A percentile compares a stretch with the other conserved stretches of the same genome.
These are phyloP conservation scores for Trichosanthes cucumerina DNA, from an alignment of 306 rosid species.

Conservation along the genomic window DNA sequence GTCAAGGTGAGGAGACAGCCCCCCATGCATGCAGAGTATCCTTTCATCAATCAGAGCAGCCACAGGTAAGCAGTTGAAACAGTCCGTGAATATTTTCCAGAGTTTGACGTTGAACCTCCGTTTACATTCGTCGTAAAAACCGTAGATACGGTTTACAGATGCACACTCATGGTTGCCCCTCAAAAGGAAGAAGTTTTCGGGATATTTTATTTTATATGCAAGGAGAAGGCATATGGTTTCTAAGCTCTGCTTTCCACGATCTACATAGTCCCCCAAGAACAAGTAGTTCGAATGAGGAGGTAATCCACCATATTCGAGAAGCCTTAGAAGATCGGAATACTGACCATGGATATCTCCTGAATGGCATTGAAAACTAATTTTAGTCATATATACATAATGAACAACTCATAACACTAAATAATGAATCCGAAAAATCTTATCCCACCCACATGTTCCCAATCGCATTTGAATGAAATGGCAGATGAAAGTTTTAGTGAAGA, in stretches of 20 bases:
- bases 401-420: not conserved
- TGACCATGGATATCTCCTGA: conserved; percentile 91
- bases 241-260: conserved; percentile 80
- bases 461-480: not conserved
- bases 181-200: conserved; percentile 65
- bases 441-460: not conserved
- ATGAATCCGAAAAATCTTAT: not conserved
- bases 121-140: conserved; percentile 88
- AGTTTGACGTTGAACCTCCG: conserved; percentile 55
- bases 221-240: conserved; percentile 92
- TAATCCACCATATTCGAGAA: conserved; percentile 71
- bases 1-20: conserved; percentile 63
- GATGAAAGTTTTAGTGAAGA: not conserved
- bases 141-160: conserved; percentile 77
- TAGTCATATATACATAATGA: not conserved
- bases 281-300: conserved; percentile 82
- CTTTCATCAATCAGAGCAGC: conserved; percentile 75
- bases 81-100: conserved; percentile 74
- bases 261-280: conserved; percentile 85
- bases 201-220: conserved; percentile 76
- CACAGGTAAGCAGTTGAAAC: conserved; percentile 84
- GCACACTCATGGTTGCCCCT: conserved; percentile 98
- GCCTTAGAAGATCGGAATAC: conserved; percentile 70
- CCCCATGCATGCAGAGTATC: conserved; percentile 90
- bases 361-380: not conserved